Conservation (phyloP, 371 early-diverging fungal genomes). For the Cokeromyces recurvatus region DNA sequence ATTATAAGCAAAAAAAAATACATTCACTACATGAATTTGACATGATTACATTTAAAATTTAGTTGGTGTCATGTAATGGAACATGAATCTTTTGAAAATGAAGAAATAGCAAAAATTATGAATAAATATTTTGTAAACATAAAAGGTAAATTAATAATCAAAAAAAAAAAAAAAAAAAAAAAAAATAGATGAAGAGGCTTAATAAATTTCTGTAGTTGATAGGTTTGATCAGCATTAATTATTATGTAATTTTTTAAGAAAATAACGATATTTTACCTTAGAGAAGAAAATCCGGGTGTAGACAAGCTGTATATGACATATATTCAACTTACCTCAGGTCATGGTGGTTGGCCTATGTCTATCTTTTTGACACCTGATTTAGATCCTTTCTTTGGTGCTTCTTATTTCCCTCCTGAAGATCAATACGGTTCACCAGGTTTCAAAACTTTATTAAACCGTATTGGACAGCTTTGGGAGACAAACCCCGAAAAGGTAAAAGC, state of each 20-base stretch:
- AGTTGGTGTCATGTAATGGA: constrained; percentile 75
- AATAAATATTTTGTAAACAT: constrained; percentile 57
- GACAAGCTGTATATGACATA: constrained; percentile 64
- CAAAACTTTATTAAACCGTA: constrained; percentile 37
- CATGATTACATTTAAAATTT: no score
- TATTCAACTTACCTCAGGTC: constrained; percentile 46
- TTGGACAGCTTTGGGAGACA: constrained; percentile 43
- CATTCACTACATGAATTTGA: no score
- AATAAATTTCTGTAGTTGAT: constrained; percentile 20
- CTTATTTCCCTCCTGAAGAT: constrained; percentile 63
- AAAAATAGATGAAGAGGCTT: no score
- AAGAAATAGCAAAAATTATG: constrained; percentile 51
- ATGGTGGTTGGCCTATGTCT: constrained; percentile 65
- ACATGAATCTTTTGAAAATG: constrained; percentile 62
- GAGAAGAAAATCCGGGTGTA: constrained; percentile 65
- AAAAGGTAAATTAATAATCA: constrained; percentile 55
- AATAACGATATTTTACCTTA: constrained; percentile 2
- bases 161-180: no score
- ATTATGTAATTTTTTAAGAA: no score
- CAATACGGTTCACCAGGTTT: constrained; percentile 51
- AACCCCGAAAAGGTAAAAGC: constrained; percentile 34
- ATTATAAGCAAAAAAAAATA: not conserved
- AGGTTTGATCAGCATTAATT: no score
- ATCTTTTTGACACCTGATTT: constrained; percentile 63
- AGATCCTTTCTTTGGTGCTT: constrained; percentile 64